These are phyloP conservation scores for Stramenopiles sp. DNA, from an alignment of 352 stramenopile genomes.

Conservation along the genomic window DNA sequence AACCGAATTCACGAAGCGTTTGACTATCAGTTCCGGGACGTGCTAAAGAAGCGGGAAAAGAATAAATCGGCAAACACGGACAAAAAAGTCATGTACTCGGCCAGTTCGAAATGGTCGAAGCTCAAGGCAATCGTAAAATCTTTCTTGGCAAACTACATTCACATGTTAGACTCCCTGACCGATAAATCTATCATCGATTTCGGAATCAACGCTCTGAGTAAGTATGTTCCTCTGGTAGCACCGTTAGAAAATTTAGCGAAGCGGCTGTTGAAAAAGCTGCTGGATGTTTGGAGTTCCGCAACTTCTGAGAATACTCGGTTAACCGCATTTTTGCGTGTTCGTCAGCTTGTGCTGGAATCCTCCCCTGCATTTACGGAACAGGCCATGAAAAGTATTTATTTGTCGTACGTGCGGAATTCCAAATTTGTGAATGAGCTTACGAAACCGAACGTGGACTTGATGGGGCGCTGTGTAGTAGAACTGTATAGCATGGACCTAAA, in stretches of 20 bases:
- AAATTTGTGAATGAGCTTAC: slow-evolving; percentile 71
- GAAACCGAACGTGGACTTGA: slow-evolving; percentile 47
- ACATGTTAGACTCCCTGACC: slow-evolving; percentile 65
- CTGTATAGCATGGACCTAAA: slow-evolving; percentile 84
- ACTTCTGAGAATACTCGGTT: slow-evolving; percentile 50
- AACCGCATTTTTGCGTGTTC: slow-evolving; percentile 80
- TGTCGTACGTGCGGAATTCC: slow-evolving; percentile 81
- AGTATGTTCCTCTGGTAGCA: slow-evolving; percentile 42
- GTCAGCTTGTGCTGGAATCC: slow-evolving; percentile 74
- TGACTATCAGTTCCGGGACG: slow-evolving; percentile 40
- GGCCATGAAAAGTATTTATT: slow-evolving; percentile 80
- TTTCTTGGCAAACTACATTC: slow-evolving; percentile 71
- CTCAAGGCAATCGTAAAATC: slow-evolving; percentile 52
- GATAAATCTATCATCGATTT: slow-evolving; percentile 38
- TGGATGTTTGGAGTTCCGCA: slow-evolving; percentile 32
- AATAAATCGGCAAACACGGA: too few species aligned
- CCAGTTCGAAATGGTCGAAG: slow-evolving; percentile 58
- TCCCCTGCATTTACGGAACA: slow-evolving; percentile 88
- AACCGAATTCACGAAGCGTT: slow-evolving; percentile 61
- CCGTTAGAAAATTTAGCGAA: slow-evolving; percentile 38
- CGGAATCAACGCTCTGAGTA: slow-evolving; percentile 34
- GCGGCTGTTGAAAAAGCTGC: slow-evolving; percentile 28
- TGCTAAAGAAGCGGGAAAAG: slow-evolving; percentile 26
- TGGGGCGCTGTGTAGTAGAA: slow-evolving; percentile 95
- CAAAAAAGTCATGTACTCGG: too few species aligned